phyloP scores from a whole-genome alignment of 306 rosid genomes.

The Trichosanthes cucumerina region DNA sequence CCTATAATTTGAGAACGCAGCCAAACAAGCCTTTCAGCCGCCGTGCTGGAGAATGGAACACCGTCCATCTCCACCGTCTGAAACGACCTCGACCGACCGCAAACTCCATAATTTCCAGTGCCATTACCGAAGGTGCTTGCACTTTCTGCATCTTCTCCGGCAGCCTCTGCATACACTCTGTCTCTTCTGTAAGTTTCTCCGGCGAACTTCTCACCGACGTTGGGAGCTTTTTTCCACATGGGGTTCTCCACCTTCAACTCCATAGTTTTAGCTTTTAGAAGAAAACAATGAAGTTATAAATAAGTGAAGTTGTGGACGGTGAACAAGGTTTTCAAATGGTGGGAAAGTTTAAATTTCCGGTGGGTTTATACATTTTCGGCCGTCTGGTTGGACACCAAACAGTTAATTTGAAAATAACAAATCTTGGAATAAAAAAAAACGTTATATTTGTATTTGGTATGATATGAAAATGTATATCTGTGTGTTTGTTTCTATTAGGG shows the following conservation, averaged over 20 bases:
- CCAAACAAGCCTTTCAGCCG: slow-evolving; percentile 26
- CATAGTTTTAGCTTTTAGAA: neutral
- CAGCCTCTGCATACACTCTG: neutral
- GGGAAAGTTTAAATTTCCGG: neutral
- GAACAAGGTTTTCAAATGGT: neutral
- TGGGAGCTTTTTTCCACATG: neutral
- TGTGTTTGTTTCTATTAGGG: no score
- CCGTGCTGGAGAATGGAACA: neutral
- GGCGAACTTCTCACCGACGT: neutral
- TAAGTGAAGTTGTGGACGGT: neutral
- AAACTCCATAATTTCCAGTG: neutral
- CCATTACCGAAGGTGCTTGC: neutral
- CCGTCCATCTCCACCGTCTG: neutral
- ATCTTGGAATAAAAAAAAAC: no score
- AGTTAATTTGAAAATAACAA: neutral
- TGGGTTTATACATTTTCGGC: neutral
- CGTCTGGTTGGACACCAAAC: neutral
- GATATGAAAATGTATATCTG: no score
- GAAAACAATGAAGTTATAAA: neutral
- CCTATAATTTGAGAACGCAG: slow-evolving; percentile 55
- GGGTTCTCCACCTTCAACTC: slow-evolving; percentile 2
- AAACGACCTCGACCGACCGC: neutral
- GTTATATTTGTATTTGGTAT: no score
- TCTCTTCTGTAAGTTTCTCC: neutral
- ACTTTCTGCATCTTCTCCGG: neutral